Base-by-base conservation (phyloP, 73 alveolate species). In the Paramecium tetraurelia region DNA sequence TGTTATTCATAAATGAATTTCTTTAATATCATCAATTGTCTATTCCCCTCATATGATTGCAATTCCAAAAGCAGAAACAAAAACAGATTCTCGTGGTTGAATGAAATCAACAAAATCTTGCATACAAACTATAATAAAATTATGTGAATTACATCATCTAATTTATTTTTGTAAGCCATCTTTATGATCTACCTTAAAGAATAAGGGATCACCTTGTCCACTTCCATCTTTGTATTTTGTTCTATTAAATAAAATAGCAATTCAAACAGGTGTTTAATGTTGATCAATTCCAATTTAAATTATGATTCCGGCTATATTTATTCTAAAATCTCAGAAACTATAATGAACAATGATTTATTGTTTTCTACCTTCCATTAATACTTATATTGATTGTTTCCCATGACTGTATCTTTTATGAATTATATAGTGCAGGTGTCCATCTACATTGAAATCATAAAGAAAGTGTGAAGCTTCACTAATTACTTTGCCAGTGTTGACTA, bases 291-390 rank as follows among this genome's bases (percentile, higher is more conserved):
- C 16, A 72, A 35, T 72, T 31, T 36, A 36, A 20, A 53, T 53
- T 53, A 8, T 4, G 69, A 53, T 18, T 72, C 33, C 16, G 36
- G 36, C 38, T 63, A 63, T 0, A 63, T 10, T 16, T n/a, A 36
- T 72, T 72, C 86, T 36, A 35, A 72, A 36, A 72, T 38, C 12
- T 72, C 86, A 72, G 59, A 29, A 14, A 72, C 59, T 12, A 72
- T 36, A 9, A 72, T 72, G 12, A 36, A 72, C 7, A 72, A 21
- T 8, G 86, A 72, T 38, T 72, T 72, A 36, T 72, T 40, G 10
- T 72, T 72, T 16, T 72, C 86, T 12, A 40, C 33, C 10, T 72
- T 72, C 86, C 86, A 72, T 72, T 72, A 35, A 72, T 72, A 72
- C 38, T 72, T 72, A 72, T 36, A 22, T 18, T 72, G 35, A 72